phyloP scores from a whole-genome alignment of 108 stramenopile genomes.

The Stephanodiscus triporus region DNA sequence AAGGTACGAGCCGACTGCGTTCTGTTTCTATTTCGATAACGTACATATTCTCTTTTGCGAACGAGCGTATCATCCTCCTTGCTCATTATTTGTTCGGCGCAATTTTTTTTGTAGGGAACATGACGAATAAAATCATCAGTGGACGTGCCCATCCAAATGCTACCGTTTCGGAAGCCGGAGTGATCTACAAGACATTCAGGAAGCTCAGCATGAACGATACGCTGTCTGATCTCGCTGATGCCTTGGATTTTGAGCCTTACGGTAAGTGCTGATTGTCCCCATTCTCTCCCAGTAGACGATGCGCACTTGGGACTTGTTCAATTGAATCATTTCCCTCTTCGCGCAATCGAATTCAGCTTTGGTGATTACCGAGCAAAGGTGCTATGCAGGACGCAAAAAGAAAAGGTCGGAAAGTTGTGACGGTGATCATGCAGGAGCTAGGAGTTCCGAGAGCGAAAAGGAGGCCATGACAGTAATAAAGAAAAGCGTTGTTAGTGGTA shows the following conservation, averaged over 20 bases:
- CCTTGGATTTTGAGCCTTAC: conserved; percentile 90
- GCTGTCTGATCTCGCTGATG: conserved; percentile 78
- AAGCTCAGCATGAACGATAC: conserved; percentile 76
- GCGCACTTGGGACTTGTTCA: not conserved
- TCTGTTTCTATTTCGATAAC: not conserved
- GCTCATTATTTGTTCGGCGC: not conserved
- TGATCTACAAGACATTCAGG: conserved; percentile 89
- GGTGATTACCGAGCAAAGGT: conserved; percentile 84
- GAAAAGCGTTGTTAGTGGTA: conserved; percentile 73
- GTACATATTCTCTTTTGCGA: not conserved
- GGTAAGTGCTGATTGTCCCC: conserved; percentile 33
- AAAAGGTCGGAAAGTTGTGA: conserved; percentile 30
- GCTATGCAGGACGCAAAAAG: conserved; percentile 61
- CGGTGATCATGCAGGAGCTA: conserved; percentile 24
- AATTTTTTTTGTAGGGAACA: conserved; percentile 52
- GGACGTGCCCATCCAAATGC: conserved; percentile 73
- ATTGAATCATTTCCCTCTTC: not conserved
- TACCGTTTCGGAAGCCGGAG: conserved; percentile 76
- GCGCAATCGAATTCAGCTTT: conserved; percentile 45
- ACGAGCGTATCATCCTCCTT: not conserved
- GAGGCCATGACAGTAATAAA: conserved; percentile 48
- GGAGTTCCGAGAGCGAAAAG: conserved; percentile 34
- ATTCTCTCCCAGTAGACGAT: not conserved
- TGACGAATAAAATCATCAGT: conserved; percentile 71
- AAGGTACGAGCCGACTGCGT: conserved; percentile 39